These are phyloP conservation scores for Termitomyces sp. DNA, from an alignment of 768 basidiomycete species.

Conservation along the genomic window DNA sequence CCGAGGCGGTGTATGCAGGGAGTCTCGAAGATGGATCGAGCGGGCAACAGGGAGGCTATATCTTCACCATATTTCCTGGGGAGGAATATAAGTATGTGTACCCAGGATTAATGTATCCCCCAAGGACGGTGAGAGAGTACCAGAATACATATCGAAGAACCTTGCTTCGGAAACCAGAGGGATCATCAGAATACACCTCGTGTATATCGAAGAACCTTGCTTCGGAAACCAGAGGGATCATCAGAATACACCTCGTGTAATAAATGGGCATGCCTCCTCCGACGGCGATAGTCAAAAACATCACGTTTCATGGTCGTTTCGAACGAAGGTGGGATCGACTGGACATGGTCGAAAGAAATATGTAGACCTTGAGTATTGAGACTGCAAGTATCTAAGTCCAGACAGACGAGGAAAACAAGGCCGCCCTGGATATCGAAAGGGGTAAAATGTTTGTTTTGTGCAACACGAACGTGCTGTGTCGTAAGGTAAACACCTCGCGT, in stretches of 20 bases:
- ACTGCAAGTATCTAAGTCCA: neutral
- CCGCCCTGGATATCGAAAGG: neutral
- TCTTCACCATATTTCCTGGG: neutral
- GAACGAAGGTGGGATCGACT: neutral
- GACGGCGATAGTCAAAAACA: neutral
- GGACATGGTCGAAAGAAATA: neutral
- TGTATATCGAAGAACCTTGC: neutral
- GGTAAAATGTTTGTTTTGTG: neutral
- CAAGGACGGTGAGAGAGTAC: neutral
- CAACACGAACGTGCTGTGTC: neutral
- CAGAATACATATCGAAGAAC: neutral
- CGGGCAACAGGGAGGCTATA: neutral
- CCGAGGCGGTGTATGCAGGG: neutral
- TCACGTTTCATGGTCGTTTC: neutral
- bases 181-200: neutral
- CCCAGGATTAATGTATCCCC: too few relatives aligned
- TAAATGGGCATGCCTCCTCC: neutral
- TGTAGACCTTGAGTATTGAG: neutral
- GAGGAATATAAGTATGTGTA: too few relatives aligned
- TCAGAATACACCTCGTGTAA: neutral
- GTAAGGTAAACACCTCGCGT: neutral
- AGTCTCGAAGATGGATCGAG: neutral
- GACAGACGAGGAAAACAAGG: neutral
- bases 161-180: neutral
- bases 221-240: neutral